Evolutionary conservation across 169 alveolate species (phyloP).

Genomic region (Sarcocystis neurona): DNA sequence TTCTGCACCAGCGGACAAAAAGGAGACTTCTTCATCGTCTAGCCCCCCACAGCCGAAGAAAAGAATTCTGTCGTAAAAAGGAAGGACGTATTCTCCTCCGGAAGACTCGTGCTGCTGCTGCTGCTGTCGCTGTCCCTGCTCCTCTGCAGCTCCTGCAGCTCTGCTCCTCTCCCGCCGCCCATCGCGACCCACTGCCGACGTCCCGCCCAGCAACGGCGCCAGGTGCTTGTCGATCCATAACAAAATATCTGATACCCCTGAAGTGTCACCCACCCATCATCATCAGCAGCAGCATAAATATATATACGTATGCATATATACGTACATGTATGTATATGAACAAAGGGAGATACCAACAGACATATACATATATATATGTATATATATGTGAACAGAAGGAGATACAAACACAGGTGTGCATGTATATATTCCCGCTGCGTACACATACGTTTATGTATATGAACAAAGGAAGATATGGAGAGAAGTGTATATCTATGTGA

Average conservation of each 20-base stretch:
- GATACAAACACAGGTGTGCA: background rate
- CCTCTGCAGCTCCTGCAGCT: too few species aligned
- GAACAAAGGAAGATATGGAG: background rate
- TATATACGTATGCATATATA: background rate
- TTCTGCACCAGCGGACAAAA: background rate
- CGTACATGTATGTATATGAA: background rate
- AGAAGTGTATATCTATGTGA: too few species aligned
- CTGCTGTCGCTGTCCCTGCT: too few species aligned
- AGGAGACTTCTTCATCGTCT: background rate
- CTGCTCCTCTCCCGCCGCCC: too few species aligned
- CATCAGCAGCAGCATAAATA: too few species aligned
- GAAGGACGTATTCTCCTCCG: constrained; percentile 18
- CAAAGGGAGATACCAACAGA: background rate
- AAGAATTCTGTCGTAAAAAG: constrained; percentile 28
- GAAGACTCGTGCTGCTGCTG: too few species aligned
- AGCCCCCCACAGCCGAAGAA: constrained; percentile 34
- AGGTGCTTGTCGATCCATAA: constrained; percentile 31
- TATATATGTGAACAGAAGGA: too few species aligned
- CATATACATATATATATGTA: background rate
- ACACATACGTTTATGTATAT: background rate
- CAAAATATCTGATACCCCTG: constrained; percentile 5
- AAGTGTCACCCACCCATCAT: too few species aligned
- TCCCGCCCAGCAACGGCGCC: background rate
- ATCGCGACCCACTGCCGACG: background rate
- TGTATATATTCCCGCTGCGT: too few species aligned